Evolutionary conservation across 1,139 yeast genomes (phyloP), one percentile per base, ranked within the genome.

Genomic region (Yamadazyma spencermartinsiae): DNA sequence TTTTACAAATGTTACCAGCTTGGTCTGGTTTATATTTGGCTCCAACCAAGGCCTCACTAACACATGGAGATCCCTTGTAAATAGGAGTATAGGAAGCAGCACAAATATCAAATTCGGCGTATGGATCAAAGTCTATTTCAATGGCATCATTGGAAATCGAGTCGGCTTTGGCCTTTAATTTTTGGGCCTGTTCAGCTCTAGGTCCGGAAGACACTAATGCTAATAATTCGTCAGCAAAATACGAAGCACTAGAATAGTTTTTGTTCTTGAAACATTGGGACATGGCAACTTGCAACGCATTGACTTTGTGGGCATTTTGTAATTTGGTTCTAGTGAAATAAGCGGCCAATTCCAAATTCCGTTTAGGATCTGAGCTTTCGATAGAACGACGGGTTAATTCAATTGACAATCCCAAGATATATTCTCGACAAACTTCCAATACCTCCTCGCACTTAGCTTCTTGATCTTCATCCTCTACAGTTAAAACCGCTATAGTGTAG

Each of bases 271-370:
- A 88, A 26, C 94, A 80, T 66, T 87, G 95, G 36, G 86, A 80
- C 95, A 92, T 86, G 29, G 99, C 98, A 43, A 89, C 96, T 60
- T 88, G 94, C 53, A 89, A 74, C 9, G 98, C 97, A 56, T 89
- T 84, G 39, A 85, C 77, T 46, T 82, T 80, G 62, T 94, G 98
- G 5, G 84, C 82, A 33, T 86, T 82, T 51, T 86, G 89, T 51
- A 94, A 76, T 50, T 83, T 79, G 29, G 90, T 83, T 58, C 80
- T 80, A 13, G 98, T 88, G 70, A 94, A 94, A 65, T 90, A 92
- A 0, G 98, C 95, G 4, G 98, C 98, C 51, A 94, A 73, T 62
- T 92, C 98, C 56, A 94, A 74, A 58, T 87, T 89, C 46, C 98
- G 83, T 64, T 88, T 85, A 38, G 83, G 69, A 44, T 88, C 87